These are phyloP conservation scores for Ustilago nuda DNA, from an alignment of 1,284 basidiomycete species.

Conservation along the genomic window DNA sequence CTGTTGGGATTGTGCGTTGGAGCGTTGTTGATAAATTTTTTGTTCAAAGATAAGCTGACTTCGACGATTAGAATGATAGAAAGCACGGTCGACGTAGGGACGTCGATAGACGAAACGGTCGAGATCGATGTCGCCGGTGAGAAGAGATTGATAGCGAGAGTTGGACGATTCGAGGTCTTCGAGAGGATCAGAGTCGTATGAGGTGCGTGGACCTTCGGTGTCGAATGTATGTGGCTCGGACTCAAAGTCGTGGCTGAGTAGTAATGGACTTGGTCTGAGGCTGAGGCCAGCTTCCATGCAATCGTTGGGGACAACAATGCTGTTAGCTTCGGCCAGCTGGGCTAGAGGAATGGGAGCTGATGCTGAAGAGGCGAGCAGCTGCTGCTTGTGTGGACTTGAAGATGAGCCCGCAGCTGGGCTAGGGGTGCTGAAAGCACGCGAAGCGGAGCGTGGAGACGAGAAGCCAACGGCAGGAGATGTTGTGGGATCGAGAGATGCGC, in stretches of 20 bases:
- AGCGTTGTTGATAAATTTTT: constrained; percentile 39
- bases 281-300: constrained; percentile 52
- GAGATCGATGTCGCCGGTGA: constrained; percentile 33
- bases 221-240: constrained; percentile 10
- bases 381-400: neutral
- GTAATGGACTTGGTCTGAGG: constrained; percentile 32
- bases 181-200: neutral
- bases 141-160: constrained; percentile 17
- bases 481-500: constrained; percentile 11
- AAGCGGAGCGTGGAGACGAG: constrained; percentile 21
- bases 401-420: constrained; percentile 18
- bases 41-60: constrained; percentile 53
- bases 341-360: constrained; percentile 18
- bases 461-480: constrained; percentile 20
- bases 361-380: neutral
- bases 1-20: constrained; percentile 1
- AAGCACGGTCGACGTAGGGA: constrained; percentile 33
- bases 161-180: constrained; percentile 19
- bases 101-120: constrained; percentile 30
- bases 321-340: constrained; percentile 6
- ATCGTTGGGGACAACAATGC: constrained; percentile 43
- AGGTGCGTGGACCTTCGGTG: neutral
- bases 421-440: constrained; percentile 26
- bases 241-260: constrained; percentile 14
- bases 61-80: constrained; percentile 31